Percentiles rank a stretch among this genome's conserved stretches.
phyloP scores from a whole-genome alignment of 2,329 filamentous ascomycete genomes.

The Leptographium flavum region DNA sequence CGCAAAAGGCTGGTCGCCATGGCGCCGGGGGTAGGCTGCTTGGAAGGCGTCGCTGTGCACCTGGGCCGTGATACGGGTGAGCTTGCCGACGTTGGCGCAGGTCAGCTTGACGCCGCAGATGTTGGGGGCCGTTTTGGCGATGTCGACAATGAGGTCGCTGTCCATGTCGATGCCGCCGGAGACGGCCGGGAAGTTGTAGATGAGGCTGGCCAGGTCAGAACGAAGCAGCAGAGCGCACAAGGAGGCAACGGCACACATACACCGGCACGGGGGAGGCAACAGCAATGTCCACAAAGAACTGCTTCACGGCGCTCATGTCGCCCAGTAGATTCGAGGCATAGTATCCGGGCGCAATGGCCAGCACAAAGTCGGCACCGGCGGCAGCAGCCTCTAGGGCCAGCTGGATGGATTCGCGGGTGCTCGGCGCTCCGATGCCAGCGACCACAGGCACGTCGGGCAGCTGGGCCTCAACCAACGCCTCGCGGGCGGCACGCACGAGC shows the following conservation, averaged over 20 bases:
- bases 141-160: constrained; percentile 11
- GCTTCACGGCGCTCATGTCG: constrained; percentile 9
- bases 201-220: constrained; percentile 1
- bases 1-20: constrained; percentile 7
- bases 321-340: constrained; percentile 22
- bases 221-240: too few species aligned
- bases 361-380: constrained; percentile 23
- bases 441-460: constrained; percentile 25
- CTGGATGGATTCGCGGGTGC: constrained; percentile 20
- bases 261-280: constrained; percentile 11
- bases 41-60: constrained; percentile 4
- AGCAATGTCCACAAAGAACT: constrained; percentile 13
- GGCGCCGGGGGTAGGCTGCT: constrained; percentile 2
- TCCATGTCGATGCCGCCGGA: constrained; percentile 13
- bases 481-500: constrained; percentile 2
- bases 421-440: constrained; percentile 27
- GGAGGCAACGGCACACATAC: not conserved
- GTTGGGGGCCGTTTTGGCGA: constrained; percentile 11
- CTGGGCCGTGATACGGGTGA: constrained; percentile 11
- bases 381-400: constrained; percentile 21
- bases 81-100: constrained; percentile 13
- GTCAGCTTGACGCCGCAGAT: constrained; percentile 13
- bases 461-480: constrained; percentile 7
- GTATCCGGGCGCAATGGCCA: constrained; percentile 25
- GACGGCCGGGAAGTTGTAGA: constrained; percentile 14